phyloP scores from a whole-genome alignment of 768 basidiomycete genomes.

The Cubamyces lactineus region DNA sequence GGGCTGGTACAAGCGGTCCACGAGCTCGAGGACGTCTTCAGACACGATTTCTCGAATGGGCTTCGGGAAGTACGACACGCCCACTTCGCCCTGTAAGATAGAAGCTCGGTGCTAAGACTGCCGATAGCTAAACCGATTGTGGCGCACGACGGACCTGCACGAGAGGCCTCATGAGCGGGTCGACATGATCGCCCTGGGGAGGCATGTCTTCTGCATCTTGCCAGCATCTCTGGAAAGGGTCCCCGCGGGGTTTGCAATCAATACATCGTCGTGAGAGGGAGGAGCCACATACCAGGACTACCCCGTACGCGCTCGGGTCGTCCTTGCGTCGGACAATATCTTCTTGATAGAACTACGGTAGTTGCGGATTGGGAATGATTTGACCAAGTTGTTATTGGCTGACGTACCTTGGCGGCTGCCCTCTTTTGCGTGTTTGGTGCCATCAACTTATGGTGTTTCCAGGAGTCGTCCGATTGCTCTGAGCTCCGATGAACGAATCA shows the following conservation, averaged over 20 bases:
- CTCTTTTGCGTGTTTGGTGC: conserved; percentile 19
- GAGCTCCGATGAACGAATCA: background rate
- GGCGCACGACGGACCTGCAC: conserved; percentile 34
- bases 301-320: conserved; percentile 49
- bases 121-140: background rate
- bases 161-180: conserved; percentile 78
- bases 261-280: background rate
- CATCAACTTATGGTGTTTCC: conserved; percentile 2
- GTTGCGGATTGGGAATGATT: too few species aligned
- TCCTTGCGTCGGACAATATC: conserved; percentile 43
- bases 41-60: conserved; percentile 67
- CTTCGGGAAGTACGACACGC: conserved; percentile 67
- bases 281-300: conserved; percentile 61
- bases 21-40: conserved; percentile 68
- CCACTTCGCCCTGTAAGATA: conserved; percentile 67
- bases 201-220: conserved; percentile 80
- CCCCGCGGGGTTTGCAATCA: conserved; percentile 10
- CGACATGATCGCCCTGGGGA: conserved; percentile 46
- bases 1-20: conserved; percentile 76
- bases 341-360: conserved; percentile 42
- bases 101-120: background rate
- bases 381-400: too few species aligned
- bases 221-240: conserved; percentile 74
- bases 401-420: conserved; percentile 23
- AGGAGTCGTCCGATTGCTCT: conserved; percentile 6